phyloP scores from a whole-genome alignment of 1,284 basidiomycete genomes.

The Cutaneotrichosporon daszewskae region DNA sequence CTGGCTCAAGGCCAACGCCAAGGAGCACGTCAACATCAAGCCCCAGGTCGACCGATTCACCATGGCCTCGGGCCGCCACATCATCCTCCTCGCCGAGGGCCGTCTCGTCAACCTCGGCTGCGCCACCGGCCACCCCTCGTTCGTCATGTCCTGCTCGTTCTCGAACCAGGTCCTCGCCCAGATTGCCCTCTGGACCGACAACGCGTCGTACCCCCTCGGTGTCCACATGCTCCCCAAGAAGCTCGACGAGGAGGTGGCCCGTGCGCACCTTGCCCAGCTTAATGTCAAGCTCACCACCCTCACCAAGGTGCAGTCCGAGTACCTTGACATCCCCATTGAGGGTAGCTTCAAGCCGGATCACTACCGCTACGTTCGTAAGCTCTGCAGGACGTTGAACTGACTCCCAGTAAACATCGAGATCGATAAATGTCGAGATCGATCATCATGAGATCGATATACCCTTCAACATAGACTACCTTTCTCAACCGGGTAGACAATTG shows the following conservation, averaged over 20 bases:
- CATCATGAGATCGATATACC: too few species aligned
- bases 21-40: conserved; percentile 84
- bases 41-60: conserved; percentile 99
- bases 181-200: conserved; percentile 93
- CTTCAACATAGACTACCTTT: too few species aligned
- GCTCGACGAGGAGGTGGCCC: conserved; percentile 97
- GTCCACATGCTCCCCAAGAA: conserved; percentile 96
- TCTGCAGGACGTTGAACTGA: too few species aligned
- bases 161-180: conserved; percentile 97
- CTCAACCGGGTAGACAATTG: too few species aligned
- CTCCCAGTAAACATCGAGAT: too few species aligned
- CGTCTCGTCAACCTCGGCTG: conserved; percentile 98
- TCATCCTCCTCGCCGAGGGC: conserved; percentile 95
- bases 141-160: conserved; percentile 99
- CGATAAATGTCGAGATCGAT: too few species aligned
- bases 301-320: conserved; percentile 70
- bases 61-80: conserved; percentile 81
- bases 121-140: conserved; percentile 81
- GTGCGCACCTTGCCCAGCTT: conserved; percentile 84
- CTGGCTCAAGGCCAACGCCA: conserved; percentile 94
- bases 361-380: conserved; percentile 9
- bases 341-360: conserved; percentile 82
- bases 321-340: conserved; percentile 82
- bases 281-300: conserved; percentile 90
- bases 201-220: conserved; percentile 70